Evolutionary conservation across 164 flowering plant genomes (phyloP).

Genomic region (Tetrastigma voinierianum): DNA sequence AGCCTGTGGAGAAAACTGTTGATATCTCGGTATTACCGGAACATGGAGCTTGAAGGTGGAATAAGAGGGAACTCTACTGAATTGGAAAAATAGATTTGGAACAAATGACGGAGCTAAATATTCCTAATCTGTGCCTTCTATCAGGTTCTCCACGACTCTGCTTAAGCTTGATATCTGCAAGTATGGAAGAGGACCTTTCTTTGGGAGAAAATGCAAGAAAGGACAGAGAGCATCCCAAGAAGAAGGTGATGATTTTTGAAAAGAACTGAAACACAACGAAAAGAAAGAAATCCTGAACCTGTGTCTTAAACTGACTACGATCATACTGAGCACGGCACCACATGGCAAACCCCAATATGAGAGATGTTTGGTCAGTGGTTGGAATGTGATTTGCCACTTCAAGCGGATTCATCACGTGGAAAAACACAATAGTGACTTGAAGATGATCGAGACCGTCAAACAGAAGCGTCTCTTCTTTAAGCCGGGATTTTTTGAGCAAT

Average conservation of each 20-base stretch:
- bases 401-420: neutral
- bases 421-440: neutral
- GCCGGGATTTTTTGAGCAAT: neutral
- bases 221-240: neutral
- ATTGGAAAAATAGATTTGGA: conserved; percentile 1
- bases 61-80: conserved; percentile 12
- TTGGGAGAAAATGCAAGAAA: conserved; percentile 12
- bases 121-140: conserved; percentile 30
- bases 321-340: conserved; percentile 6
- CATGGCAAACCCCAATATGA: conserved; percentile 1
- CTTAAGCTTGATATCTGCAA: conserved; percentile 41
- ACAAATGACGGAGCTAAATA: neutral
- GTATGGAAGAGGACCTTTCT: conserved; percentile 13
- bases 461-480: neutral
- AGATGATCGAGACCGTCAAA: conserved; percentile 6
- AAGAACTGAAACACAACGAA: conserved; percentile 4
- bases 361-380: conserved; percentile 14
- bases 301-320: conserved; percentile 14
- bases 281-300: conserved; percentile 10
- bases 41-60: neutral
- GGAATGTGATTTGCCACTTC: neutral
- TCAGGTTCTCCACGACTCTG: conserved; percentile 23
- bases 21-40: conserved; percentile 9
- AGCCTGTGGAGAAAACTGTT: no score
- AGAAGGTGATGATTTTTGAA: neutral